A percentile compares a stretch with the other conserved stretches of the same genome.
Evolutionary conservation across 2,329 filamentous ascomycete genomes (phyloP).

Genomic region (Dothidotthia symphoricarpi): DNA sequence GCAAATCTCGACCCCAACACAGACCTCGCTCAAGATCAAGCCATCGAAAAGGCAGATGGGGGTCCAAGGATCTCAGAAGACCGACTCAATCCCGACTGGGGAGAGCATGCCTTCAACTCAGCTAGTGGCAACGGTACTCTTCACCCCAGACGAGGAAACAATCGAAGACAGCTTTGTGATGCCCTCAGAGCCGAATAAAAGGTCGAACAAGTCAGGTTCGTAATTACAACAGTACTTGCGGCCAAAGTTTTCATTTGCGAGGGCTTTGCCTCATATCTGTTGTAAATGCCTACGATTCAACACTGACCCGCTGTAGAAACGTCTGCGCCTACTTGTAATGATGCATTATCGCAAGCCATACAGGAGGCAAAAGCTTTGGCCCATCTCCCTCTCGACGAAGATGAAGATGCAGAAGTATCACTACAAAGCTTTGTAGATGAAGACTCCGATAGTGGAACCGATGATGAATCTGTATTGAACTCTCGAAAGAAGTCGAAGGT

Average conservation of each 20-base stretch:
- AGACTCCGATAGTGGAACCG: conserved; percentile 15
- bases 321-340: conserved; percentile 28
- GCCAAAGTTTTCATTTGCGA: not conserved
- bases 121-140: conserved; percentile 1
- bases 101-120: conserved; percentile 27
- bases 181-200: conserved; percentile 8
- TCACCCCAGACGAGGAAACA: conserved; percentile 14
- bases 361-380: conserved; percentile 59
- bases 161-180: conserved; percentile 34
- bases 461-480: conserved; percentile 25
- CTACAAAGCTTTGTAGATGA: conserved; percentile 26
- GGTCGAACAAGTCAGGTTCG: not conserved
- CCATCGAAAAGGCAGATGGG: conserved; percentile 44
- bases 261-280: too few relatives aligned
- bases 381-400: conserved; percentile 52
- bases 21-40: conserved; percentile 53
- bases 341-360: conserved; percentile 66
- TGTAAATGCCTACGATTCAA: too few relatives aligned
- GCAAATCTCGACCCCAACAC: conserved; percentile 13
- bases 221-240: too few relatives aligned
- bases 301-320: too few relatives aligned
- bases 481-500: conserved; percentile 6
- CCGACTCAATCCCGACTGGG: conserved; percentile 40
- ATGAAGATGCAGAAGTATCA: conserved; percentile 33
- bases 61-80: conserved; percentile 34